Conservation (phyloP, 805 yeast genomes). For the Kodamaea jinghongensis region DNA sequence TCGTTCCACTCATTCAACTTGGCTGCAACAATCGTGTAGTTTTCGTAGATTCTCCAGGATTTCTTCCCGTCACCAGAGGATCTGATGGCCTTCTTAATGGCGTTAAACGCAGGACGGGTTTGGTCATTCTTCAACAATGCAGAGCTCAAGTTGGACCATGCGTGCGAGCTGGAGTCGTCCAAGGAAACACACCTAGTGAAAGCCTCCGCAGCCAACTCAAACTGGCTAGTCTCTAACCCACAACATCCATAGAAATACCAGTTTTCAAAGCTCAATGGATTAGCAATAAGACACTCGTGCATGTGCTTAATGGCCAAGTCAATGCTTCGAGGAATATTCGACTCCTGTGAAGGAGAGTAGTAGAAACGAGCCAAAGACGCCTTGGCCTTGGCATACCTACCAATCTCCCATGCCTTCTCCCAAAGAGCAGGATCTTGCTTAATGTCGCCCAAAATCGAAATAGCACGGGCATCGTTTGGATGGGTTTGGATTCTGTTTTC, state of each 20-base stretch:
- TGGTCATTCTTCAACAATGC: slow-evolving; percentile 66
- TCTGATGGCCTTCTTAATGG: slow-evolving; percentile 75
- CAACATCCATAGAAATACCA: slow-evolving; percentile 94
- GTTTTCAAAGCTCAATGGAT: slow-evolving; percentile 72
- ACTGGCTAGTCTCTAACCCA: slow-evolving; percentile 70
- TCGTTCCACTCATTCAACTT: slow-evolving; percentile 87
- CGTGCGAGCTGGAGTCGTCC: slow-evolving; percentile 73
- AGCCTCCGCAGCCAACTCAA: slow-evolving; percentile 82
- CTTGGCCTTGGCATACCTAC: slow-evolving; percentile 81
- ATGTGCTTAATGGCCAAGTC: slow-evolving; percentile 60
- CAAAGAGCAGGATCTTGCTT: slow-evolving; percentile 72
- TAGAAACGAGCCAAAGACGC: slow-evolving; percentile 73
- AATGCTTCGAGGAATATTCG: slow-evolving; percentile 52
- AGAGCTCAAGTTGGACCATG: slow-evolving; percentile 92
- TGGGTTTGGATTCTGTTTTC: slow-evolving; percentile 48
- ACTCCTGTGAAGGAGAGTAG: slow-evolving; percentile 58
- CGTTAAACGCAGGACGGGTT: slow-evolving; percentile 76
- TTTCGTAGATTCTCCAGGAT: slow-evolving; percentile 91
- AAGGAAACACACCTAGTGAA: slow-evolving; percentile 86
- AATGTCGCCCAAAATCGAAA: slow-evolving; percentile 83
- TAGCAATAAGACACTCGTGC: slow-evolving; percentile 68
- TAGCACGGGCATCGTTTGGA: slow-evolving; percentile 80
- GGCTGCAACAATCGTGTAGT: slow-evolving; percentile 77
- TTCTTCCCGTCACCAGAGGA: slow-evolving; percentile 61
- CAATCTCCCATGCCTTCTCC: slow-evolving; percentile 85